Percentiles rank a stretch among this genome's conserved stretches.
Conservation (phyloP, 2,329 filamentous ascomycete genomes). For the Diaporthe sp. region DNA sequence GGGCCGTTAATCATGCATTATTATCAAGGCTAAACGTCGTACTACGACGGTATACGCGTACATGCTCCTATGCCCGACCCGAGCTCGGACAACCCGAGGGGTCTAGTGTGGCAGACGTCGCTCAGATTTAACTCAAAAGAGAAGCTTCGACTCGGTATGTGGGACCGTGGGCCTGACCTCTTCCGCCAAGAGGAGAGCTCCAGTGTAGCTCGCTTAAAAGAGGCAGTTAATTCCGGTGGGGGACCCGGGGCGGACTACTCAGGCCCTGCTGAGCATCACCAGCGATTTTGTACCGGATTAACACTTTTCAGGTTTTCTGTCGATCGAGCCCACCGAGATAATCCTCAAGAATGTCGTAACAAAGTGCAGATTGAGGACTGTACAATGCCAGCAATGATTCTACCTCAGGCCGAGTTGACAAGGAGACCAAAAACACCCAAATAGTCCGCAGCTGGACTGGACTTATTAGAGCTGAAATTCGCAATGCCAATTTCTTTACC, state of each 20-base stretch:
- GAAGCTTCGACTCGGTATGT: conserved; percentile 7
- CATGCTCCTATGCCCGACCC: neutral
- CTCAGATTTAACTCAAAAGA: conserved; percentile 2
- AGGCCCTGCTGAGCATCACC: neutral
- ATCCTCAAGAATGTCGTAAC: neutral
- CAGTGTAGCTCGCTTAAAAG: neutral
- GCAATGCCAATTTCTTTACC: conserved; percentile 8
- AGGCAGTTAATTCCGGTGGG: conserved; percentile 19
- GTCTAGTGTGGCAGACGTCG: neutral
- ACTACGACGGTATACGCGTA: conserved; percentile 21
- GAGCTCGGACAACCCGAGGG: neutral
- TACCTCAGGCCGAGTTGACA: neutral
- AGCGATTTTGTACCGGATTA: neutral
- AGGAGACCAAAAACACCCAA: neutral
- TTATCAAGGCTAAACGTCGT: neutral
- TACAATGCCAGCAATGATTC: neutral
- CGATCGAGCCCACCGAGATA: neutral
- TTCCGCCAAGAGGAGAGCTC: neutral
- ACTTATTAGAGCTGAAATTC: neutral
- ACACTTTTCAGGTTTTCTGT: conserved; percentile 4
- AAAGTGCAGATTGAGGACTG: neutral
- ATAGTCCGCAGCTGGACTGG: neutral
- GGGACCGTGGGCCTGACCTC: neutral
- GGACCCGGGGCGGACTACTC: conserved; percentile 1
- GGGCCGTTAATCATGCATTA: conserved; percentile 14